Evolutionary conservation across 208 protist genomes (phyloP), one percentile per base, ranked within the genome.

Genomic region (Crithidia brevicula): DNA sequence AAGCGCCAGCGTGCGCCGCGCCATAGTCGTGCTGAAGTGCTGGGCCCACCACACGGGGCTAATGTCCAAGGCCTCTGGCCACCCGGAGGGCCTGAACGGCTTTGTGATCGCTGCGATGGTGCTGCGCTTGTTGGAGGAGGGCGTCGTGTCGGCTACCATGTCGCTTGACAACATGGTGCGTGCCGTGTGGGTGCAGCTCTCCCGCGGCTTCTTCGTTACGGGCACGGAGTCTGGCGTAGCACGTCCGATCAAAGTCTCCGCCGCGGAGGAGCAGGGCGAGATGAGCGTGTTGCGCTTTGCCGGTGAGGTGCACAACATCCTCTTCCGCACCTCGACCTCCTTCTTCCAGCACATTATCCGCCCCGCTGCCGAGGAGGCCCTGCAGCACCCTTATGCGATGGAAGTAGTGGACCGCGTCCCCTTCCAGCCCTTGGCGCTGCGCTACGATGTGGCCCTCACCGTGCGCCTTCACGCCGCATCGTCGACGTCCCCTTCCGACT

Each of bases 11-110:
- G 53, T 96, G 15, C 82, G 80, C 33, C 81, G 85, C 20, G 85
- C 86, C 25, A 85, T 92, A 6, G 85, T 96, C 18, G 71, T 96
- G 43, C 86, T 96, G 38, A 94, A 92, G 68, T 92, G 81, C 54
- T 96, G 91, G 88, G 91, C 88, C 0, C 79, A 88, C 61, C 91
- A 96, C 73, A 72, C 77, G 2, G 91, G 91, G 11, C 73, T 95
- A 31, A 92, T 83, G 73, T 53, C 82, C 38, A 59, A 77, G 53
- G 64, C 82, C 25, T 90, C 86, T 0, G 86, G 84, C 1, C 81
- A 94, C 74, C 71, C 84, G 1, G 91, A 94, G 52, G 83, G 72
- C 7, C 63, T 96, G 45, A 94, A 86, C 67, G 88, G 91, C 33
- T 96, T 96, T 49, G 52, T 89, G n/a, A 18, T 96, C 23, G 52